Percentiles rank a stretch among this genome's conserved stretches.
These are phyloP conservation scores for Angomonas ambiguus DNA, from an alignment of 208 protist species.

Conservation along the genomic window DNA sequence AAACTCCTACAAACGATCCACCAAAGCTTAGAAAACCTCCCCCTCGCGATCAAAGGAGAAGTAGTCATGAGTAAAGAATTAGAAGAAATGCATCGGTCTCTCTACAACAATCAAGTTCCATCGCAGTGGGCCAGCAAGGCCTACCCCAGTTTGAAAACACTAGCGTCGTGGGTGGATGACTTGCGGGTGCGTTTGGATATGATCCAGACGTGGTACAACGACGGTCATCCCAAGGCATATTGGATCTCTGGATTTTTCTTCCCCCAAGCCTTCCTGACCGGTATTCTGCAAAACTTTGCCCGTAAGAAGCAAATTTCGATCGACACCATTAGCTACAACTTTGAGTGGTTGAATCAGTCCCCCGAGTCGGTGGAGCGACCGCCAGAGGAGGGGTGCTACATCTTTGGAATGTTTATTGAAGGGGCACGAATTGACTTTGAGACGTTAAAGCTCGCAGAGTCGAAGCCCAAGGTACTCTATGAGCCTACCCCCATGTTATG, in stretches of 20 bases:
- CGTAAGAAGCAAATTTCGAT: slow-evolving; percentile 91
- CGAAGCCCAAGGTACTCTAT: slow-evolving; percentile 92
- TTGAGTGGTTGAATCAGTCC: slow-evolving; percentile 59
- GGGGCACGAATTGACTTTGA: slow-evolving; percentile 79
- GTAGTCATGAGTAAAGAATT: slow-evolving; percentile 97
- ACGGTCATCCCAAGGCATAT: slow-evolving; percentile 90
- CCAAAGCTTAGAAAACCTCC: slow-evolving; percentile 73
- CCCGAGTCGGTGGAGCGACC: slow-evolving; percentile 36
- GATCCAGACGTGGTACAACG: slow-evolving; percentile 92
- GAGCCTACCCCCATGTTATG: slow-evolving; percentile 91
- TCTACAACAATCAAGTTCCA: slow-evolving; percentile 97
- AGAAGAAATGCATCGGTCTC: slow-evolving; percentile 90
- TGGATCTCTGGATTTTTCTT: slow-evolving; percentile 98
- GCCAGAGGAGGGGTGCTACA: slow-evolving; percentile 88
- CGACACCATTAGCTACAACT: slow-evolving; percentile 93
- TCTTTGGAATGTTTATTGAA: slow-evolving; percentile 95
- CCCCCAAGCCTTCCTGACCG: slow-evolving; percentile 94
- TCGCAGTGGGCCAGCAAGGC: slow-evolving; percentile 82
- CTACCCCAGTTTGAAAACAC: slow-evolving; percentile 94
- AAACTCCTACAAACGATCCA: slow-evolving; percentile 86
- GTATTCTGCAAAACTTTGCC: slow-evolving; percentile 95
- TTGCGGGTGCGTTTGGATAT: slow-evolving; percentile 88
- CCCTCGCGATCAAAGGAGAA: slow-evolving; percentile 95
- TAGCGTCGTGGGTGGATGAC: slow-evolving; percentile 94
- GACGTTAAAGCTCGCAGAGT: slow-evolving; percentile 76